Evolutionary conservation across 2,329 filamentous ascomycete genomes (phyloP).

Genomic region (Blastomyces gilchristii): DNA sequence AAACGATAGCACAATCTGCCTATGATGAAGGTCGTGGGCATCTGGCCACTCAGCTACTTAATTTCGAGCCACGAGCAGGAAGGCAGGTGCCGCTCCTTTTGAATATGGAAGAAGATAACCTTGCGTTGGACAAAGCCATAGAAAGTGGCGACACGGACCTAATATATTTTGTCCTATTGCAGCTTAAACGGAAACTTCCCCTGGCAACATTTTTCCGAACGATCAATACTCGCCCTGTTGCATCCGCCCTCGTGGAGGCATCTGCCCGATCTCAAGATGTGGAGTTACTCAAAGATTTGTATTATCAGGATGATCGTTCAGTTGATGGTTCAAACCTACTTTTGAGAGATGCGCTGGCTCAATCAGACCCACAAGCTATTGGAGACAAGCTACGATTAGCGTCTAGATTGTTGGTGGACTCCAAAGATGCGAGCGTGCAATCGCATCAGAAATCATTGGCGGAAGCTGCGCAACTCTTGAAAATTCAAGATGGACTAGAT

Average conservation of each 20-base stretch:
- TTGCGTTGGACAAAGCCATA: slow-evolving; percentile 91
- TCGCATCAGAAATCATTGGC: slow-evolving; percentile 66
- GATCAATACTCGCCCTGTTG: slow-evolving; percentile 74
- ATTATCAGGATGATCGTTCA: slow-evolving; percentile 91
- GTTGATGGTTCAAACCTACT: slow-evolving; percentile 82
- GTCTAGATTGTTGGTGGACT: slow-evolving; percentile 70
- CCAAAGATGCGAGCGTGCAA: slow-evolving; percentile 56
- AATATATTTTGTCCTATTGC: slow-evolving; percentile 76
- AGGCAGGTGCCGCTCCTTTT: slow-evolving; percentile 88
- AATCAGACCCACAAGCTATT: slow-evolving; percentile 58
- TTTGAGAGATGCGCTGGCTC: slow-evolving; percentile 68
- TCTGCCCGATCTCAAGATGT: slow-evolving; percentile 69
- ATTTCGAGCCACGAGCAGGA: slow-evolving; percentile 89
- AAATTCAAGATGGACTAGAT: slow-evolving; percentile 79
- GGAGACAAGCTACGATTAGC: slow-evolving; percentile 84
- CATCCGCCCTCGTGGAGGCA: slow-evolving; percentile 80
- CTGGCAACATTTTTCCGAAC: slow-evolving; percentile 85
- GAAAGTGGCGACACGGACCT: slow-evolving; percentile 92
- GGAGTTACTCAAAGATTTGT: slow-evolving; percentile 82
- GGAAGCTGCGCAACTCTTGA: slow-evolving; percentile 68
- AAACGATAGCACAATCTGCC: slow-evolving; percentile 81
- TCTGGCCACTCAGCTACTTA: slow-evolving; percentile 82
- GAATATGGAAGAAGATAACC: slow-evolving; percentile 89
- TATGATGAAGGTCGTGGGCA: slow-evolving; percentile 85
- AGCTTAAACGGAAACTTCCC: slow-evolving; percentile 81